phyloP scores from a whole-genome alignment of 1,284 basidiomycete genomes.

The Somion occarium region DNA sequence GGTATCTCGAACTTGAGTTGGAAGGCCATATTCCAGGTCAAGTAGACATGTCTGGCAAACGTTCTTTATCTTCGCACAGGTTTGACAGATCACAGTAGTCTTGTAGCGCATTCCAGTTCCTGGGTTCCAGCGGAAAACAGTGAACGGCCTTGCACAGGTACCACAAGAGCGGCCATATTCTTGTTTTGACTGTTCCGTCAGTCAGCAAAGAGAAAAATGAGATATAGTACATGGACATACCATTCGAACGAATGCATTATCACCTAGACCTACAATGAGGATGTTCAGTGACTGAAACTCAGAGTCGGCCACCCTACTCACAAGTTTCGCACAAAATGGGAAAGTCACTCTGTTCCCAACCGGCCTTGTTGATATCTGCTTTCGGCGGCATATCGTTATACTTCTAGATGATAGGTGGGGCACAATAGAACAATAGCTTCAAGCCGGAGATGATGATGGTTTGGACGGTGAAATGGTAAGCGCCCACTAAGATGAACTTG shows the following conservation, averaged over 20 bases:
- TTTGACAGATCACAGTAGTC: constrained; percentile 97
- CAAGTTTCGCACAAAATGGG: constrained; percentile 91
- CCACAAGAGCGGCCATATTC: constrained; percentile 94
- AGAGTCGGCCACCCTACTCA: no score
- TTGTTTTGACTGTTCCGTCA: constrained; percentile 77
- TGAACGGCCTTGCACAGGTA: constrained; percentile 93
- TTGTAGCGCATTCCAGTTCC: constrained; percentile 93
- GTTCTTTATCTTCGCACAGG: constrained; percentile 98
- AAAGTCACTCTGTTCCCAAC: constrained; percentile 89
- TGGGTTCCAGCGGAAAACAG: constrained; percentile 98
- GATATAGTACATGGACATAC: constrained; percentile 38
- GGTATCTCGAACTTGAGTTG: constrained; percentile 96
- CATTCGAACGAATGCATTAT: constrained; percentile 89
- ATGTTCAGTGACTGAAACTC: constrained; percentile 11
- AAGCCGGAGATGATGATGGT: not conserved
- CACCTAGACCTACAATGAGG: constrained; percentile 62
- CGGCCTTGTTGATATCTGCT: constrained; percentile 85
- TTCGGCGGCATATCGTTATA: constrained; percentile 46
- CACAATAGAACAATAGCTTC: not conserved
- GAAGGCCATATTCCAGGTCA: constrained; percentile 93
- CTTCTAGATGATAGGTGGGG: not conserved
- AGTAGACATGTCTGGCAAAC: constrained; percentile 98
- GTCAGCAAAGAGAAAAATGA: not conserved
- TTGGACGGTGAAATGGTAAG: not conserved
- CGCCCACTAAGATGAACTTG: not conserved